Percentiles rank a stretch among this genome's conserved stretches.
phyloP scores from a whole-genome alignment of 441 rosid species.

The Aleurites moluccanus region DNA sequence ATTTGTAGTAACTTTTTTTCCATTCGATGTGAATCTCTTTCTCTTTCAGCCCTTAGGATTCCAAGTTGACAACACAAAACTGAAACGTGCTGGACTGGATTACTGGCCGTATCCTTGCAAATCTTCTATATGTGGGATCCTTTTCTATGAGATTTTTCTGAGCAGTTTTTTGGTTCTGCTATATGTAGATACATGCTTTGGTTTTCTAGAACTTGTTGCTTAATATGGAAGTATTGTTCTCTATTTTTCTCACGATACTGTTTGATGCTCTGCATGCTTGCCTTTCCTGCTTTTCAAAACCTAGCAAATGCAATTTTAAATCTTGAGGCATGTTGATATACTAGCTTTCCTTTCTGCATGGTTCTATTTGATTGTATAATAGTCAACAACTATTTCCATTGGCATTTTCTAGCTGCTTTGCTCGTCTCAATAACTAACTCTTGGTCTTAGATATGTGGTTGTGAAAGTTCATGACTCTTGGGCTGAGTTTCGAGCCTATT shows the following conservation, averaged over 20 bases:
- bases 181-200: background rate
- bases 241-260: background rate
- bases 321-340: background rate
- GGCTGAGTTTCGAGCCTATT: constrained; percentile 73
- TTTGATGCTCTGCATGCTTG: constrained; percentile 1
- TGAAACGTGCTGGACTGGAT: constrained; percentile 96
- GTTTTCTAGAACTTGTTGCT: background rate
- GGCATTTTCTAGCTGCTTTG: constrained; percentile 2
- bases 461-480: constrained; percentile 80
- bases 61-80: constrained; percentile 74
- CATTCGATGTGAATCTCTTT: constrained; percentile 20
- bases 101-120: constrained; percentile 94
- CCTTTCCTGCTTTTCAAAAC: background rate
- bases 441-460: constrained; percentile 59
- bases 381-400: background rate
- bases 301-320: constrained; percentile 5
- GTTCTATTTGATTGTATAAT: background rate
- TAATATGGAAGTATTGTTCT: background rate
- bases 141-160: background rate
- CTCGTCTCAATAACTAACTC: constrained; percentile 28
- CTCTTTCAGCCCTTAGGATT: constrained; percentile 84
- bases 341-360: background rate
- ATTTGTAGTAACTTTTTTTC: background rate
- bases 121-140: constrained; percentile 3
- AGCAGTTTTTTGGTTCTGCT: background rate